Evolutionary conservation across 129 eudicot species (phyloP), one percentile per base, ranked within the genome.

Genomic region (Solidago caesia): DNA sequence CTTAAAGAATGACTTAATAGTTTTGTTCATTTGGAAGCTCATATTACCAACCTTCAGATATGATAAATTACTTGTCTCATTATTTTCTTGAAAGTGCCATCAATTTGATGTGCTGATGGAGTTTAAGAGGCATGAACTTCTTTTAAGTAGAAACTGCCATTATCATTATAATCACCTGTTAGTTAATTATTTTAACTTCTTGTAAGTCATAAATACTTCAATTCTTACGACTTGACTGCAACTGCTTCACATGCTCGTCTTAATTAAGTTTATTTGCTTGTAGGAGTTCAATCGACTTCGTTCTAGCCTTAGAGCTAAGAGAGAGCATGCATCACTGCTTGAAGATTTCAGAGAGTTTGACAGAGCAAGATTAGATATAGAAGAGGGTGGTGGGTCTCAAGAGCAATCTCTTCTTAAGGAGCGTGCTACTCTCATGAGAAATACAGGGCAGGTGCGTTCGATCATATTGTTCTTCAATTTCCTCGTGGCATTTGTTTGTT

Each of bases 271-370:
- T 71, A 56, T 48, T 76, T 70, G 48, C 42, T 64, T 85, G 58
- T 75, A 95, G 99, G 97, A 91, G 82, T 95, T 90, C 66, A 82
- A 85, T 76, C 82, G 90, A 80, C 89, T 95, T 57, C 86, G 96
- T 44, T 95, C 96, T 48, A 91, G 97, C 79, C 88, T 89, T 73
- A 85, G 92, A 81, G 97, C 97, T 33, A 95, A 91, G 82, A 92
- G 86, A 84, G 99, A 95, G 78, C 99, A 95, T 79, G 99, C 99
- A 55, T 91, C 97, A 61, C 75, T 94, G 84, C 91, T 94, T 46
- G 94, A 94, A 75, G 97, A 94, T 84, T 91, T 94, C 67, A 82
- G 96, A 79, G 97, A 94, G 83, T 87, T 94, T 56, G 99, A 94
- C 57, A 85, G 90, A 69, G 75, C 96, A 70, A 83, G 93, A 81